phyloP scores from a whole-genome alignment of 1,284 basidiomycete genomes.

The Microbotryum scabiosae region DNA sequence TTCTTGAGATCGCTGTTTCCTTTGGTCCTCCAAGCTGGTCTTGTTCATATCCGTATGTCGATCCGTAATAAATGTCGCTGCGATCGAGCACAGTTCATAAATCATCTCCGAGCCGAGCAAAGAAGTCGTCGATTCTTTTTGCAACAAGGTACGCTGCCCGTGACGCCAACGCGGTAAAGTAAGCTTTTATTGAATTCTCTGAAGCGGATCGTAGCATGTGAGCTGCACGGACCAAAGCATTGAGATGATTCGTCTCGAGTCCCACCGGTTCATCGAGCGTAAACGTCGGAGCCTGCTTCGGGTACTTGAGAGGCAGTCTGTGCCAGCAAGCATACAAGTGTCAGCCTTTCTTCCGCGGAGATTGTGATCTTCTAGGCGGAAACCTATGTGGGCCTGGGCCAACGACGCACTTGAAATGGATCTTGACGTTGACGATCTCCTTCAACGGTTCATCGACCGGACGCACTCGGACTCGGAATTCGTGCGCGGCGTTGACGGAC shows the following conservation, averaged over 20 bases:
- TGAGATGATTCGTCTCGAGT: constrained; percentile 17
- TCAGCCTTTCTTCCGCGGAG: not conserved
- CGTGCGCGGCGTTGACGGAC: constrained; percentile 34
- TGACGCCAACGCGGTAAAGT: too few species aligned
- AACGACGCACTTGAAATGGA: constrained; percentile 32
- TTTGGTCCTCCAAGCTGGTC: constrained; percentile 27
- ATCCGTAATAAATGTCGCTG: constrained; percentile 31
- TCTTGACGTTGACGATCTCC: constrained; percentile 26
- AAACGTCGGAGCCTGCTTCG: constrained; percentile 29
- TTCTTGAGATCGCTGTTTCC: constrained; percentile 25
- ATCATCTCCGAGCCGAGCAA: constrained; percentile 32
- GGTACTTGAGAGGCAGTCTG: constrained; percentile 32
- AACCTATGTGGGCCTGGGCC: too few species aligned
- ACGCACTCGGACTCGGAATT: constrained; percentile 29
- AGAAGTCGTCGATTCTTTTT: constrained; percentile 6
- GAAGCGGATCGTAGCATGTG: too few species aligned
- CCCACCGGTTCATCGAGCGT: constrained; percentile 24
- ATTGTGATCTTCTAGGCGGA: not conserved
- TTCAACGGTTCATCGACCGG: constrained; percentile 31
- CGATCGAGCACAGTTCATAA: constrained; percentile 31
- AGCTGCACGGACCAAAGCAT: constrained; percentile 16
- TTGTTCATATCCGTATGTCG: constrained; percentile 26
- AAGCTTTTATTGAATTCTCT: too few species aligned
- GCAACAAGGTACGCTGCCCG: constrained; percentile 18
- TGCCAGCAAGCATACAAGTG: too few species aligned